Percentiles rank a stretch among this genome's conserved stretches.
These are phyloP conservation scores for Eudorina sp. DNA, from an alignment of 139 green algal genomes.

Conservation along the genomic window DNA sequence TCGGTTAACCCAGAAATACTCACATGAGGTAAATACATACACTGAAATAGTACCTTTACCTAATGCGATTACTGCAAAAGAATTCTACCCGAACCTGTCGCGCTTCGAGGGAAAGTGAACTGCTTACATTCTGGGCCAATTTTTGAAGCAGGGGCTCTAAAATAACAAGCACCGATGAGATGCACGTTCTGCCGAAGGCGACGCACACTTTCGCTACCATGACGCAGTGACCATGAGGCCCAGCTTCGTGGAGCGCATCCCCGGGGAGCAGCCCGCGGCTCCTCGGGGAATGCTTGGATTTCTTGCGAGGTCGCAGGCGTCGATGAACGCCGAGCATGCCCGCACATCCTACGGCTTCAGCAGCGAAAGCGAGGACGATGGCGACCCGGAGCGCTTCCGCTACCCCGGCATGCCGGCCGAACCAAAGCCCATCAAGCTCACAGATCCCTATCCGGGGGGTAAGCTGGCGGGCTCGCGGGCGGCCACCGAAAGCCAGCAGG, in stretches of 20 bases:
- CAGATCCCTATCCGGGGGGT: background rate
- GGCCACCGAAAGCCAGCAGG: background rate
- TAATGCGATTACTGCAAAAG: too few species aligned
- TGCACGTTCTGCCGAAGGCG: too few species aligned
- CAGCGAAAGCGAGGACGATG: background rate
- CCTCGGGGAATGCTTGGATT: background rate
- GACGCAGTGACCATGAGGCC: background rate
- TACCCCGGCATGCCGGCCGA: slow-evolving; percentile 27
- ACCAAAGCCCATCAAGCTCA: background rate
- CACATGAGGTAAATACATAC: too few species aligned
- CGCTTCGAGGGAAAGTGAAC: too few species aligned
- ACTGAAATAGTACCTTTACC: too few species aligned
- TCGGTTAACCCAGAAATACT: too few species aligned
- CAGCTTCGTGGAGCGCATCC: background rate
- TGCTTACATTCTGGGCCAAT: too few species aligned
- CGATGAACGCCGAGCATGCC: background rate
- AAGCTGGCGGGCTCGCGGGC: background rate
- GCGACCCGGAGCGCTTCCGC: background rate
- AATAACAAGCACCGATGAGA: too few species aligned
- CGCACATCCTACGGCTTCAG: background rate
- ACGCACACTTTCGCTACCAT: too few species aligned
- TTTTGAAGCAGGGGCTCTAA: too few species aligned
- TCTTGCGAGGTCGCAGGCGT: background rate
- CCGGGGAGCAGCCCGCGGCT: background rate
- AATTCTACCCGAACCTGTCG: too few species aligned